Evolutionary conservation across 805 yeast species (phyloP).

Genomic region (Cyberlindnera misumaiensis): DNA sequence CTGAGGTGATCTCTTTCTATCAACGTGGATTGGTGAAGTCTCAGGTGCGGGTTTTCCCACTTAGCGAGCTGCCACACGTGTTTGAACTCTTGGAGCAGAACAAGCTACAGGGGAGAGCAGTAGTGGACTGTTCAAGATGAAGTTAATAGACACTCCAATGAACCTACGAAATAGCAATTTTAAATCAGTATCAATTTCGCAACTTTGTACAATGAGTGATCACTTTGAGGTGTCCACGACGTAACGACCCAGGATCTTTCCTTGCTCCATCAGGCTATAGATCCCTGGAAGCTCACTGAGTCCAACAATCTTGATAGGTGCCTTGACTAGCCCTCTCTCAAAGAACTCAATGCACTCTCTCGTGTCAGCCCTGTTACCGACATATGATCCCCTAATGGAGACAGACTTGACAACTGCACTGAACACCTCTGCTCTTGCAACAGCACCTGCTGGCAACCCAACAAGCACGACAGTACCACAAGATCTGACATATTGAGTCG

Average conservation of each 20-base stretch:
- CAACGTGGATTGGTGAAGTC: slow-evolving; percentile 55
- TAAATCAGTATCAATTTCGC: too few relatives aligned
- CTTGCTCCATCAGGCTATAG: slow-evolving; percentile 48
- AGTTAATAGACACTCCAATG: not conserved
- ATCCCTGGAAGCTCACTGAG: slow-evolving; percentile 45
- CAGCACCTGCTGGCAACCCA: slow-evolving; percentile 51
- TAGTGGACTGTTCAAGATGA: slow-evolving; percentile 53
- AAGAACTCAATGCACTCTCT: slow-evolving; percentile 67
- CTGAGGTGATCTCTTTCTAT: slow-evolving; percentile 64
- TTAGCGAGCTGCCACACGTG: slow-evolving; percentile 43
- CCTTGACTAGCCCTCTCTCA: slow-evolving; percentile 52
- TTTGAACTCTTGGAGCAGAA: slow-evolving; percentile 50
- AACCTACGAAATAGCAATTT: too few relatives aligned
- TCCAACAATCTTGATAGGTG: slow-evolving; percentile 55
- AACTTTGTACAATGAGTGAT: not conserved
- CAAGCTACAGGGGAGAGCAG: slow-evolving; percentile 66
- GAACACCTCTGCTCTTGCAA: slow-evolving; percentile 39
- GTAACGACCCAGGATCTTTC: slow-evolving; percentile 64
- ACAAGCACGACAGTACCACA: slow-evolving; percentile 58
- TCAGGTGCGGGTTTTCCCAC: slow-evolving; percentile 49
- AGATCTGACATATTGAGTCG: slow-evolving; percentile 46
- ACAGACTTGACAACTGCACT: slow-evolving; percentile 43
- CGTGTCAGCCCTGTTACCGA: slow-evolving; percentile 30
- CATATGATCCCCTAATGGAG: slow-evolving; percentile 33
- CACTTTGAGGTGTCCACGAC: slow-evolving; percentile 72